These are phyloP conservation scores for Wallacemonas collosoma DNA, from an alignment of 208 protist genomes.

Conservation along the genomic window DNA sequence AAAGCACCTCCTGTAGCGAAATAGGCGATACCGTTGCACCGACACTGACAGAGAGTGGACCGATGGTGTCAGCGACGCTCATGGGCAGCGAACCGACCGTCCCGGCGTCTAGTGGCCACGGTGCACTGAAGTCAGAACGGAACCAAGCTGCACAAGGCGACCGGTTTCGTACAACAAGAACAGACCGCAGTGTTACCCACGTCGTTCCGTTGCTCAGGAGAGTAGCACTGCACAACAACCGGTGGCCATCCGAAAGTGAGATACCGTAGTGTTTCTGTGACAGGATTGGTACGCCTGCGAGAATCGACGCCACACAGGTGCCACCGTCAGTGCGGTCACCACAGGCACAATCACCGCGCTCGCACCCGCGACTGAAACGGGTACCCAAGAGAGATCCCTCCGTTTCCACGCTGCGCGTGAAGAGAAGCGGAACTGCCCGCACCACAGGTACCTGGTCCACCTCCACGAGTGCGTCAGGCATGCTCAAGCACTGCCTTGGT, in stretches of 20 bases:
- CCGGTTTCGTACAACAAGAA: not conserved
- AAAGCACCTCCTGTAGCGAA: constrained; percentile 15
- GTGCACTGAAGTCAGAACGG: constrained; percentile 17
- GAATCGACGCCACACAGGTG: too few species aligned
- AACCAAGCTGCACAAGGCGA: not conserved
- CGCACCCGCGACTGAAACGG: too few species aligned
- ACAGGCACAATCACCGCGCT: not conserved
- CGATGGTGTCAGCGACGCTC: constrained; percentile 9
- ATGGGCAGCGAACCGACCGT: constrained; percentile 11
- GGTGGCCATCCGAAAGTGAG: constrained; percentile 3
- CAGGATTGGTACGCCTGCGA: not conserved
- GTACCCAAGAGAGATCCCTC: not conserved
- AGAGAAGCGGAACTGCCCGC: not conserved
- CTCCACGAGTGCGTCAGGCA: not conserved
- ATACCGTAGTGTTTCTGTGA: constrained; percentile 4
- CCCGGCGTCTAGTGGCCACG: constrained; percentile 11
- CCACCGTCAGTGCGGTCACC: not conserved
- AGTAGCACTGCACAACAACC: constrained; percentile 11
- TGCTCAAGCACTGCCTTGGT: not conserved
- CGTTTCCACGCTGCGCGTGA: not conserved
- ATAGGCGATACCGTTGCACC: not conserved
- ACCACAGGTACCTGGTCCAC: constrained; percentile 7
- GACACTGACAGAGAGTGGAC: constrained; percentile 3
- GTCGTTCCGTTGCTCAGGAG: constrained; percentile 14
- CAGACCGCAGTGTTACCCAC: constrained; percentile 14